phyloP scores from a whole-genome alignment of 2,329 filamentous ascomycete genomes.

The Anisogramma anomala region DNA sequence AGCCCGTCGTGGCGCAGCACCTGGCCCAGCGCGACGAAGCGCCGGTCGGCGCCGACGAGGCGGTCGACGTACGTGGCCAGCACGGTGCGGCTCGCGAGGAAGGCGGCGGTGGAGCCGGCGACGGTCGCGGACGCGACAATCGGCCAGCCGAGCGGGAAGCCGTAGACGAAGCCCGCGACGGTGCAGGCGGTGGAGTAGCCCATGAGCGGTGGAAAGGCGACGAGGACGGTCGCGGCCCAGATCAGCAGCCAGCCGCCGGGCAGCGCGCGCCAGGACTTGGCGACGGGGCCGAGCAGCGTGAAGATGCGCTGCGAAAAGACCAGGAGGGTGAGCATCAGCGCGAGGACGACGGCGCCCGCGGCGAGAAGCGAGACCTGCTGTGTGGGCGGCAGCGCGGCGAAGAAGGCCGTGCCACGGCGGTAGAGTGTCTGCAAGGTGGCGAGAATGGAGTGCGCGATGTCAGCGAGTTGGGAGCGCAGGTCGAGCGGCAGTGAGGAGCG shows the following conservation, averaged over 20 bases:
- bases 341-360: slow-evolving; percentile 37
- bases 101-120: slow-evolving; percentile 64
- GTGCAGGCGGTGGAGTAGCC: slow-evolving; percentile 68
- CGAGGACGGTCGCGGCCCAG: slow-evolving; percentile 61
- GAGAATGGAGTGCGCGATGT: slow-evolving; percentile 29
- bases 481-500: slow-evolving; percentile 28
- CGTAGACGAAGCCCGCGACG: slow-evolving; percentile 43
- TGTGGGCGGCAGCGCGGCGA: slow-evolving; percentile 42
- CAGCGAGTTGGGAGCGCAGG: slow-evolving; percentile 13
- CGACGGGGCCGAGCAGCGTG: slow-evolving; percentile 57
- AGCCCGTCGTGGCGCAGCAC: slow-evolving; percentile 85
- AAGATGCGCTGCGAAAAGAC: slow-evolving; percentile 75
- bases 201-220: slow-evolving; percentile 77
- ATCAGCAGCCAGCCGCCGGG: slow-evolving; percentile 63
- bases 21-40: slow-evolving; percentile 79
- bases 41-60: slow-evolving; percentile 69
- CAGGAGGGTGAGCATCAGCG: slow-evolving; percentile 56
- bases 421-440: slow-evolving; percentile 32
- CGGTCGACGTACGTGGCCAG: slow-evolving; percentile 68
- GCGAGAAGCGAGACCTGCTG: slow-evolving; percentile 50
- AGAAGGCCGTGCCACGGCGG: slow-evolving; percentile 35
- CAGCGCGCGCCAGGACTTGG: slow-evolving; percentile 64
- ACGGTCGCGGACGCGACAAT: slow-evolving; percentile 71
- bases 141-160: slow-evolving; percentile 59
- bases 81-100: slow-evolving; percentile 68